A percentile compares a stretch with the other conserved stretches of the same genome.
Evolutionary conservation across 192 early-diverging fungal species (phyloP).

Genomic region (Jimgerdemannia lactiflua): DNA sequence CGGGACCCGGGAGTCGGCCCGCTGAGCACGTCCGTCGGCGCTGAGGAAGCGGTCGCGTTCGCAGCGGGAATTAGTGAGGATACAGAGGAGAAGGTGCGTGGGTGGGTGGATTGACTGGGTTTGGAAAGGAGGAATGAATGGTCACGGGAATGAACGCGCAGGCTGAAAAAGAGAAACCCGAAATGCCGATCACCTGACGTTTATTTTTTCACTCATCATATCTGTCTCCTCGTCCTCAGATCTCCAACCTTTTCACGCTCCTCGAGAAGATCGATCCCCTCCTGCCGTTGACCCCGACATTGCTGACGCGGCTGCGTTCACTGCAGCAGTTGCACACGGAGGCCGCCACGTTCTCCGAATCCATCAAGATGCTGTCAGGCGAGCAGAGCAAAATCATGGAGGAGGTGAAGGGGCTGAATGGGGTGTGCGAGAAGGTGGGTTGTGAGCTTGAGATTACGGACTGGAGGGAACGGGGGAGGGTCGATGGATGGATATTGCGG

Average conservation of each 20-base stretch:
- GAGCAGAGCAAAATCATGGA: conserved; percentile 70
- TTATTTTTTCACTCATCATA: no score
- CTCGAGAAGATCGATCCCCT: conserved; percentile 80
- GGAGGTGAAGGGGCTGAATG: conserved; percentile 60
- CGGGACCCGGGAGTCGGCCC: neutral
- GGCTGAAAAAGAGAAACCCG: neutral
- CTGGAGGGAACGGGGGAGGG: neutral
- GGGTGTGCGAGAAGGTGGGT: conserved; percentile 49
- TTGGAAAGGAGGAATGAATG: neutral
- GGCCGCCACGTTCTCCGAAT: conserved; percentile 73
- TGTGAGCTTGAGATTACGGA: neutral
- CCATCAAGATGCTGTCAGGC: conserved; percentile 63
- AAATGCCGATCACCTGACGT: no score
- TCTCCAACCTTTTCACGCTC: conserved; percentile 65
- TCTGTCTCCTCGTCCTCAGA: conserved; percentile 17
- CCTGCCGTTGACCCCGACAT: conserved; percentile 71
- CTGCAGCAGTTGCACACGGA: conserved; percentile 80
- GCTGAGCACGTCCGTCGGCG: neutral
- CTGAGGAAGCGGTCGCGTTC: neutral
- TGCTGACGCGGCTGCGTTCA: conserved; percentile 74
- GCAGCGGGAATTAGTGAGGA: neutral
- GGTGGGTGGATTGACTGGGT: neutral
- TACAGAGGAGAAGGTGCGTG: neutral
- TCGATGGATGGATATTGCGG: neutral
- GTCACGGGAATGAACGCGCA: conserved; percentile 4